Evolutionary conservation across 129 eudicot species (phyloP), one percentile per base, ranked within the genome.

Genomic region (Cynara cardunculus): DNA sequence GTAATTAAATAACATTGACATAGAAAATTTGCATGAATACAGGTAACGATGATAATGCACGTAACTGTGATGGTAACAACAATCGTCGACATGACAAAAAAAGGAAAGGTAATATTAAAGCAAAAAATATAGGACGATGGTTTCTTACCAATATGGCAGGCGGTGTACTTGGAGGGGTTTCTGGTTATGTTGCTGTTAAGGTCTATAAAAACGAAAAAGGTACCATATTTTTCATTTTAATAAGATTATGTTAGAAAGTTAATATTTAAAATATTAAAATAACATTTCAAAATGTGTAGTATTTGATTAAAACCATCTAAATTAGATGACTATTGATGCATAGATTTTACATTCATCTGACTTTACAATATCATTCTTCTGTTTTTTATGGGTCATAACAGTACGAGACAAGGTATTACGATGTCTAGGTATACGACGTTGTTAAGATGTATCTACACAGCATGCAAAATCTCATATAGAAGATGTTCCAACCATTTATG

Each of bases 11-110:
- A 25, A 76, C 2, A 22, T 26, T 75, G 5, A 74, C 44, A 31
- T 70, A 13, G 4, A 70, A 18, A 70, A 8, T 70, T 31, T 70
- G 46, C 5, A 70, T 31, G 44, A 30, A 69, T 69, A 16, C 46
- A 70, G 46, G 74, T 31, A 65, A 62, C 3, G 86, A 91, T 39
- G 71, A 86, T 4, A 91, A 85, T 25, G 41, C 32, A 7, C 83
- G 87, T 34, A 31, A 31, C 74, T 30, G 19, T 31, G 44, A 31
- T 64, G 13, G 22, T 64, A 22, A 22, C 13, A 9, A 22, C 1
- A 22, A 64, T 0, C 24, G 24, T 56, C 24, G 7, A 11, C 53
- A 11, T 56, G 25, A 3, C 24, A n/a, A 56, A 18, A 56, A 56
- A 5, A 18, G 7, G 65, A 56, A 56, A 56, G 24, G 10, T 18